Evolutionary conservation across 164 flowering plant genomes (phyloP), one percentile per base, ranked within the genome.

Genomic region (Chimonanthus praecox): DNA sequence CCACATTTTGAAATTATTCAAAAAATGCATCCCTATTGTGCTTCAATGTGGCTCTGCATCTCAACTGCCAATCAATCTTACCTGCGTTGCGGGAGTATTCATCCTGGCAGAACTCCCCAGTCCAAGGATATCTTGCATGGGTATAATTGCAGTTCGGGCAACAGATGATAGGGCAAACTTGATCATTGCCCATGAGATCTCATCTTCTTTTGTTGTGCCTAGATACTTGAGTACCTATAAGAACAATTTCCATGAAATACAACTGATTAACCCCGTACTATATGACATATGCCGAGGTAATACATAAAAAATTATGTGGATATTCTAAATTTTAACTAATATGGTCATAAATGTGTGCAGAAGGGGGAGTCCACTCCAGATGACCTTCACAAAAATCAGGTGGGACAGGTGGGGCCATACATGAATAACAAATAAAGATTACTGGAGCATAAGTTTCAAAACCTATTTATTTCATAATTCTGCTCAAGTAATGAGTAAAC

Each of bases 11-110:
- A 71, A 67, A 15, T 5, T 67, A 48, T 4, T 48, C 8, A 45
- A 11, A 47, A 33, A 33, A 33, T 33, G 33, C 33, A 33, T 33
- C 20, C 50, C 6, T 7, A n/a, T 47, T 44, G 20, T 8, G 3
- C 6, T 54, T 47, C 5, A 70, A 67, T 4, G 46, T 20, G 2
- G 51, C 69, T 73, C 61, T 48, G 68, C 64, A 68, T 63, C 54
- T 62, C 48, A 72, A 68, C 51, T 16, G 15, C 10, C 33, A 76
- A 16, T 51, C 69, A 61, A 33, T 58, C 81, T 65, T 78, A 93
- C 99, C 97, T 88, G 90, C 64, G 97, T 95, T 58, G 97, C 97
- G 47, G 99, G 99, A 83, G 82, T 86, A 72, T 95, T 95, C 99
- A 95, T 95, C 84, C 99, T 89, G 11, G 97, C 91, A 76, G 94